phyloP scores from a whole-genome alignment of 2,329 filamentous ascomycete genomes.

The Aspergillus latus region DNA sequence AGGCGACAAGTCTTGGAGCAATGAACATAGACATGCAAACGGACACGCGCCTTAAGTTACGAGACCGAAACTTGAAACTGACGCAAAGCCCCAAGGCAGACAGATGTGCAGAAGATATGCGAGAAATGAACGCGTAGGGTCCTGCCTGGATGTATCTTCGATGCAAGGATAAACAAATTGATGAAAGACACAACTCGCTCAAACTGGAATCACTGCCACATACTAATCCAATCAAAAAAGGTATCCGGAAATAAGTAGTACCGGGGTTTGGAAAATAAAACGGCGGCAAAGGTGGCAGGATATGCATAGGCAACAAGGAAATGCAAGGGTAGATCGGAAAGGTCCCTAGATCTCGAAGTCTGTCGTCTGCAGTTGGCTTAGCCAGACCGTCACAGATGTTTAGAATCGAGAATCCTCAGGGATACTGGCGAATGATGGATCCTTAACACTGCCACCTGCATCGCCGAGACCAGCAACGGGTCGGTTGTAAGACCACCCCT shows the following conservation, averaged over 20 bases:
- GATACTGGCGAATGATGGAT: conserved; percentile 60
- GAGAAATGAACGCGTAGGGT: conserved; percentile 24
- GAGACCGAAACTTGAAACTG: not conserved
- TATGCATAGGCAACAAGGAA: conserved; percentile 21
- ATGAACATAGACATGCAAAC: not conserved
- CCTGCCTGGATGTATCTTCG: conserved; percentile 32
- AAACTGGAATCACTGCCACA: conserved; percentile 26
- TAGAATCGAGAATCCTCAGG: conserved; percentile 31
- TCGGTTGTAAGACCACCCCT: conserved; percentile 95
- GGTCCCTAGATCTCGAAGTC: conserved; percentile 9
- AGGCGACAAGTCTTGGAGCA: conserved; percentile 4
- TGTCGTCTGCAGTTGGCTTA: conserved; percentile 6
- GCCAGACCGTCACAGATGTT: conserved; percentile 1
- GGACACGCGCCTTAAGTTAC: not conserved
- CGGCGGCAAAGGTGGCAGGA: conserved; percentile 21
- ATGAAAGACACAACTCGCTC: conserved; percentile 32
- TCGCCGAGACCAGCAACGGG: conserved; percentile 91
- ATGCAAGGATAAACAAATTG: conserved; percentile 30
- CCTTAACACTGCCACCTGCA: conserved; percentile 89
- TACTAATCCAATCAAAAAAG: conserved; percentile 21
- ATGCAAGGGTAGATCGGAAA: conserved; percentile 26
- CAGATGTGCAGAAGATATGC: conserved; percentile 10
- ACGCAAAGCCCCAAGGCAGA: conserved; percentile 5
- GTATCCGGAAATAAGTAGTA: conserved; percentile 20
- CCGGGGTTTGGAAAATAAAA: conserved; percentile 17